Base-by-base conservation (phyloP, 2,329 filamentous ascomycete genomes). In the Bipolaris sorokiniana region DNA sequence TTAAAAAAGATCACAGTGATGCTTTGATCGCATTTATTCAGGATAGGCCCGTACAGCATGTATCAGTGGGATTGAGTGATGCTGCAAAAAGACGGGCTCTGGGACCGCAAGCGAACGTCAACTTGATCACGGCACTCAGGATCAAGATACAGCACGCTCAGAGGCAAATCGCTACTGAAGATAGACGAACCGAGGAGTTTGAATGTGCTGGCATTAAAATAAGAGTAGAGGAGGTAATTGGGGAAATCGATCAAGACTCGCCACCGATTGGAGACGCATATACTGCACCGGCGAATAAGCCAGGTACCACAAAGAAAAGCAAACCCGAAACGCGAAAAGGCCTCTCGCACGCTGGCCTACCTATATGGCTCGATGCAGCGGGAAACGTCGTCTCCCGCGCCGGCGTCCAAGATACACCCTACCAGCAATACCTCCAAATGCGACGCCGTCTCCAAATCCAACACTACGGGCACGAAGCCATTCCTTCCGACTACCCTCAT, bases 341-440 rank as follows among this genome's bases (percentile, higher is more conserved):
- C n/a, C 10, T 42, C 18, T 57, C 54, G 23, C 54, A 57, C 20
- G 6, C 45, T 15, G 50, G 50, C 10, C 37, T 11, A 37, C 23
- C 18, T 7, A 16, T 54, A n/a, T 1, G 23, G 6, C 16, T 57
- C 26, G 49, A 48, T 11, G 18, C 16, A 6, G 6, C 38, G 9
- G 44, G 49, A 6, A 54, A 38, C 3, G 20, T 53, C 5, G 1
- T 44, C n/a, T 15, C 49, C 4, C 38, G 22, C 9, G 3, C n/a
- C 16, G 6, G 34, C 22, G 3, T 10, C 13, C 16, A 13, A 33
- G 37, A 20, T 9, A 57, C 44, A 33, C 38, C 22, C 5, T 57
- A 49, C 34, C n/a, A 54, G 11, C 31, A 44, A 16, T 54, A 57
- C 22, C 44, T 11, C 28, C n/a, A 18, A 18, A 57, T 57, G 54